Evolutionary conservation across 257 asterid genomes (phyloP).

Genomic region (Solanum sejunctum): DNA sequence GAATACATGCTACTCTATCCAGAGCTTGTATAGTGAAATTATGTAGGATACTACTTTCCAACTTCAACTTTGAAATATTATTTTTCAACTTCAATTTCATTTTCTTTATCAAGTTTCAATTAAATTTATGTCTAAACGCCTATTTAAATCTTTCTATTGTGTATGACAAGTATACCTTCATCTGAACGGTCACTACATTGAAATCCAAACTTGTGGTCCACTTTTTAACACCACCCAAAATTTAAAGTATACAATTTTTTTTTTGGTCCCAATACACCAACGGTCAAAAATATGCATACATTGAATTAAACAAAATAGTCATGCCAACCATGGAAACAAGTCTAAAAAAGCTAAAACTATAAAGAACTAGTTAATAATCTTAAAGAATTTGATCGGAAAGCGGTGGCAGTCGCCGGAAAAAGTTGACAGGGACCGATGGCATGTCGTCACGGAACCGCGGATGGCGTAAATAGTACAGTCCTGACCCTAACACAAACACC

Average conservation of each 20-base stretch:
- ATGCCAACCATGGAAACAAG: not conserved
- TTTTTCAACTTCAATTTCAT: no score
- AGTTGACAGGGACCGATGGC: constrained; percentile 74
- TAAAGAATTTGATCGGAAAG: constrained; percentile 45
- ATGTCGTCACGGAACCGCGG: constrained; percentile 81
- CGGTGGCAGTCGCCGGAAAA: constrained; percentile 76
- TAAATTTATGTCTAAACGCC: no score
- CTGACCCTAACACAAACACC: constrained; percentile 45
- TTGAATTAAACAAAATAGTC: not conserved
- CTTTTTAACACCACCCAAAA: not conserved
- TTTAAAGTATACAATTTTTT: not conserved
- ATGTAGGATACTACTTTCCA: not conserved
- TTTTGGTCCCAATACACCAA: not conserved
- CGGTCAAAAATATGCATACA: not conserved
- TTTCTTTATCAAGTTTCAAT: not conserved
- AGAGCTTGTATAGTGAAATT: no score
- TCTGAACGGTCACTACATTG: not conserved
- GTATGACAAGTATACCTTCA: not conserved
- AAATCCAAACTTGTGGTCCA: not conserved
- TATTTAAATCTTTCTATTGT: no score
- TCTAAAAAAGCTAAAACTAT: not conserved
- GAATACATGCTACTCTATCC: no score
- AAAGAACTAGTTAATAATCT: not conserved
- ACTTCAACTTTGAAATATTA: not conserved
- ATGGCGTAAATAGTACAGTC: constrained; percentile 72